Base-by-base conservation (phyloP, 2,329 filamentous ascomycete species). In the Dendryphion nanum region DNA sequence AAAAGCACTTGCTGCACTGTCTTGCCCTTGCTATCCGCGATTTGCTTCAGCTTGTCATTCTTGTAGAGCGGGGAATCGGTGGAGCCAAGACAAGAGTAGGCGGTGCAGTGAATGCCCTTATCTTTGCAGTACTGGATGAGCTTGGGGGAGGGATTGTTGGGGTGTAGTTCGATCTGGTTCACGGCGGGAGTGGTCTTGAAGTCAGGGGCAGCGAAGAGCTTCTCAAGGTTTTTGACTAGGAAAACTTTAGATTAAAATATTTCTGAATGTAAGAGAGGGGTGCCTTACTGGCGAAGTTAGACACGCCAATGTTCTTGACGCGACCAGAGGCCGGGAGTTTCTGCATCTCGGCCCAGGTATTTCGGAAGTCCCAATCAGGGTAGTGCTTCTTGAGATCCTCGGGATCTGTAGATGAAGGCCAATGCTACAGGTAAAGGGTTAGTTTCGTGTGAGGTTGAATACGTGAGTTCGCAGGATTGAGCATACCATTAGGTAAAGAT, bases 231-330 rank as follows among this genome's bases (percentile, higher is more conserved):
- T 66, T 73, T 79, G 63, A 90, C n/a, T n/a, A n/a, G n/a, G n/a
- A n/a, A n/a, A n/a, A n/a, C n/a, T n/a, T n/a, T n/a, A n/a, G n/a
- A n/a, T n/a, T n/a, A n/a, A n/a, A n/a, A n/a, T n/a, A n/a, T n/a
- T n/a, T n/a, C n/a, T n/a, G n/a, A n/a, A n/a, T n/a, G n/a, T n/a
- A n/a, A n/a, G n/a, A n/a, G n/a, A n/a, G n/a, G n/a, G n/a, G n/a
- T n/a, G n/a, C n/a, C n/a, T n/a, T n/a, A n/a, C n/a, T 87, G 47
- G 77, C 84, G 64, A 94, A 93, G 76, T 94, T 94, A 66, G 85
- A 59, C 40, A 93, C 85, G 54, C 87, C 87, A 61, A 91, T 89
- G 72, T 87, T 88, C 67, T 76, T 78, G 35, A 85, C 85, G 68
- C 88, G 86, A 63, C 83, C 82, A 30, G 78, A 81, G 8, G 67